Evolutionary conservation across 2,329 filamentous ascomycete genomes (phyloP).

Genomic region (Colletotrichum gigasporum): DNA sequence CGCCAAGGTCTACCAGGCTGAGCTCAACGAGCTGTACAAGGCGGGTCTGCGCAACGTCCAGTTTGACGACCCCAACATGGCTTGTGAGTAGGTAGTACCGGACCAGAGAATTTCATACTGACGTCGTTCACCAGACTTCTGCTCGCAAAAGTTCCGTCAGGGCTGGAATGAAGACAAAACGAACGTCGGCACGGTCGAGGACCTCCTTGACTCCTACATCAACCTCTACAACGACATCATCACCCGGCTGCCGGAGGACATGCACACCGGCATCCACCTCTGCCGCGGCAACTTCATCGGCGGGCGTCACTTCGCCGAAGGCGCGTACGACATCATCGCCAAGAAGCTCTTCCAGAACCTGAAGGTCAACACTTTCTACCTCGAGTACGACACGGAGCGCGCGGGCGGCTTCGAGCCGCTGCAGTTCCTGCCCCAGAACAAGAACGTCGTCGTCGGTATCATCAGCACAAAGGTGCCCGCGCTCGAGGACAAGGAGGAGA

Average conservation of each 20-base stretch:
- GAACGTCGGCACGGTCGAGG: conserved; percentile 72
- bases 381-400: conserved; percentile 74
- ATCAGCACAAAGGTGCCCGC: conserved; percentile 70
- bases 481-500: conserved; percentile 70
- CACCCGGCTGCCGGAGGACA: conserved; percentile 69
- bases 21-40: conserved; percentile 68
- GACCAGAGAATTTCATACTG: background rate
- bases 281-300: conserved; percentile 76
- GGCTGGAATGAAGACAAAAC: conserved; percentile 75
- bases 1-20: conserved; percentile 71
- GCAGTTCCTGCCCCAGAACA: conserved; percentile 66
- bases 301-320: conserved; percentile 72
- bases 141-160: conserved; percentile 74
- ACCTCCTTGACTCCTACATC: conserved; percentile 80
- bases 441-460: conserved; percentile 71
- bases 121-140: conserved; percentile 67
- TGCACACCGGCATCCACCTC: conserved; percentile 81
- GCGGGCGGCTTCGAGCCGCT: conserved; percentile 74
- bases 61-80: conserved; percentile 73
- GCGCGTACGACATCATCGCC: conserved; percentile 73
- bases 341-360: conserved; percentile 72
- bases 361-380: conserved; percentile 73
- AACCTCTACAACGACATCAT: conserved; percentile 79
- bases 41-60: conserved; percentile 73
- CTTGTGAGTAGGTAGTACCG: conserved; percentile 63